A percentile compares a stretch with the other conserved stretches of the same genome.
Conservation (phyloP, 805 yeast genomes). For the Candida coquimbonensis region DNA sequence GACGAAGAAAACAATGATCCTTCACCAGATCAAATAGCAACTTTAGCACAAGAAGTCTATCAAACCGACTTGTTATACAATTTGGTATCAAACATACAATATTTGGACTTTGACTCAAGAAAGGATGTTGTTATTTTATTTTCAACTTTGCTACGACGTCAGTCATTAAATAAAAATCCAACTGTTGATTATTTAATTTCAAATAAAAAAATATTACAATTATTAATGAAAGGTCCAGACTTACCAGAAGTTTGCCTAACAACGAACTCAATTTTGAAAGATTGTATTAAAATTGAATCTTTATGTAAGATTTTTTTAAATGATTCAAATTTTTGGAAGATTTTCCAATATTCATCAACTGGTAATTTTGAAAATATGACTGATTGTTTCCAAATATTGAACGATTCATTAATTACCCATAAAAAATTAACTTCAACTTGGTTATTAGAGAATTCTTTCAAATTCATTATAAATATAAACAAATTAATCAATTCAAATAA, state of each 20-base stretch:
- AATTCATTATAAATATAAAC: conserved; percentile 59
- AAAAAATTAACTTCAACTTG: conserved; percentile 66
- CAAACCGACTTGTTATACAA: conserved; percentile 59
- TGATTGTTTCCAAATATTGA: conserved; percentile 75
- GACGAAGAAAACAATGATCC: conserved; percentile 54
- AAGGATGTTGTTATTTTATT: conserved; percentile 74
- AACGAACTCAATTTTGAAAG: conserved; percentile 74
- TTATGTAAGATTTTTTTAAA: conserved; percentile 54
- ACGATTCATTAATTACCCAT: conserved; percentile 63
- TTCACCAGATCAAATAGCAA: conserved; percentile 45
- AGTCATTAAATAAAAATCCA: conserved; percentile 69
- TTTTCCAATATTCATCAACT: conserved; percentile 68
- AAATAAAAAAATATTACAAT: conserved; percentile 48
- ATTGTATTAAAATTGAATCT: conserved; percentile 73
- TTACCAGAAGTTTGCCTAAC: conserved; percentile 63
- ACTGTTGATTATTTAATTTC: conserved; percentile 74
- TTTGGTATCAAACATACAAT: conserved; percentile 51
- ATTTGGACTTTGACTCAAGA: conserved; percentile 82
- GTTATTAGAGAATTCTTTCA: conserved; percentile 45
- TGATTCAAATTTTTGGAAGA: conserved; percentile 69
- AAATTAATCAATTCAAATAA: conserved; percentile 66
- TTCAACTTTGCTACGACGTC: conserved; percentile 70
- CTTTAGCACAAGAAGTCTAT: conserved; percentile 74
- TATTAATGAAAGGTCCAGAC: conserved; percentile 69
- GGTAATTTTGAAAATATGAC: conserved; percentile 86